A percentile compares a stretch with the other conserved stretches of the same genome.
Evolutionary conservation across 441 rosid species (phyloP).

Genomic region (Viola pubescens): DNA sequence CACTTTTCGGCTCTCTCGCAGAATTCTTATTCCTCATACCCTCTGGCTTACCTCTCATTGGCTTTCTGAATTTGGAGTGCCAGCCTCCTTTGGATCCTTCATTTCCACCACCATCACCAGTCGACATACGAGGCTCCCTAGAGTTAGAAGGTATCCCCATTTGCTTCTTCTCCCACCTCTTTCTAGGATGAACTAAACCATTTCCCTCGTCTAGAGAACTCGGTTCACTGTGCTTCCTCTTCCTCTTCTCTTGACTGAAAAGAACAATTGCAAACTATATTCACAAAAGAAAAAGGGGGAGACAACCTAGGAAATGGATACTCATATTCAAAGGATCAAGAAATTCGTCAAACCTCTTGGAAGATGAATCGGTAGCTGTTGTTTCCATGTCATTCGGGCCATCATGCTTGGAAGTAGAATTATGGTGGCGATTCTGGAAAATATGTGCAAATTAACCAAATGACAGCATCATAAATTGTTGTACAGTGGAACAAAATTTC

Average conservation of each 20-base stretch:
- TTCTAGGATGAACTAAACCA: constrained; percentile 18
- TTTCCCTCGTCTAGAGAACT: constrained; percentile 8
- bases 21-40: constrained; percentile 19
- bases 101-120: constrained; percentile 12
- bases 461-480: not conserved
- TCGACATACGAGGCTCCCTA: constrained; percentile 10
- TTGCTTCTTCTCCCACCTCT: constrained; percentile 29
- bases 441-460: constrained; percentile 4
- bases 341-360: constrained; percentile 27
- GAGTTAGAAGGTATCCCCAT: not conserved
- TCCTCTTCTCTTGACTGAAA: constrained; percentile 29
- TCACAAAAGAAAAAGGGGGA: not conserved
- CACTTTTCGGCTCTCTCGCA: constrained; percentile 10
- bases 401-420: constrained; percentile 41
- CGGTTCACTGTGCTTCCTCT: constrained; percentile 21
- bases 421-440: constrained; percentile 63
- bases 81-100: constrained; percentile 18
- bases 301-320: not conserved
- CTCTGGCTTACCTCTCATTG: constrained; percentile 12
- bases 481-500: no score
- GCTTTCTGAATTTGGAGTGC: constrained; percentile 12
- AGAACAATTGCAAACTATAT: not conserved
- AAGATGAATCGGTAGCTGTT: constrained; percentile 17
- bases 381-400: constrained; percentile 15
- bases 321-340: not conserved